Evolutionary conservation across 768 basidiomycete species (phyloP), one percentile per base, ranked within the genome.

Genomic region (Podaxis sp.): DNA sequence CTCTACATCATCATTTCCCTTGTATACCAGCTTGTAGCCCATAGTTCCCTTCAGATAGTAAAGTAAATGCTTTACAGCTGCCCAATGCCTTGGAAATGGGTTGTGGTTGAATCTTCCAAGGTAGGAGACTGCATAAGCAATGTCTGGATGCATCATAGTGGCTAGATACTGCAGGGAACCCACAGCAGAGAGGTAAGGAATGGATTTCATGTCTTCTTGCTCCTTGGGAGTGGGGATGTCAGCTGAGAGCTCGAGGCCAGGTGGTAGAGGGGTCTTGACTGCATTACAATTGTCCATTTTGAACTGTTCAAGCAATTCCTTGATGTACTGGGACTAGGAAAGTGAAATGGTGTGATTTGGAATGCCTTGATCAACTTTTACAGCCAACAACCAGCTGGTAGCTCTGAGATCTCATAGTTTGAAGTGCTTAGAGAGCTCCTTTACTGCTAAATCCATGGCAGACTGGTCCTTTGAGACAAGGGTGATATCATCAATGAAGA

Each of bases 401-500:
- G 56, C n/a, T 3, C 67, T 67, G 5, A 71, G 55, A 22, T 66
- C 33, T 1, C 55, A 37, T 24, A 67, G 60, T 51, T 68, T 64
- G 65, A 68, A 69, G 37, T 66, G 58, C 15, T 22, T 24, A 0
- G 24, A 22, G 10, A 69, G 67, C 40, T 66, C 53, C 6, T 37
- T 46, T 20, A 71, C 64, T 2, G 62, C 41, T 1, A 15, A 24
- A 1, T 51, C 12, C 41, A 64, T 64, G 15, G 59, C 49, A 4
- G 57, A 17, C 3, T 50, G 15, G 20, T 20, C 28, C 24, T 56
- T 63, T 4, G 60, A 54, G 20, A 58, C 56, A 49, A 67, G 62
- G 2, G 67, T 65, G 46, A 69, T 67, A 64, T 78, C 71, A 61
- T 77, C 76, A 41, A 77, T 71, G 58, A 69, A 71, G 46, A 76